Percentiles rank a stretch among this genome's conserved stretches.
These are phyloP conservation scores for Amphichorda felina DNA, from an alignment of 2,329 filamentous ascomycete species.

Conservation along the genomic window DNA sequence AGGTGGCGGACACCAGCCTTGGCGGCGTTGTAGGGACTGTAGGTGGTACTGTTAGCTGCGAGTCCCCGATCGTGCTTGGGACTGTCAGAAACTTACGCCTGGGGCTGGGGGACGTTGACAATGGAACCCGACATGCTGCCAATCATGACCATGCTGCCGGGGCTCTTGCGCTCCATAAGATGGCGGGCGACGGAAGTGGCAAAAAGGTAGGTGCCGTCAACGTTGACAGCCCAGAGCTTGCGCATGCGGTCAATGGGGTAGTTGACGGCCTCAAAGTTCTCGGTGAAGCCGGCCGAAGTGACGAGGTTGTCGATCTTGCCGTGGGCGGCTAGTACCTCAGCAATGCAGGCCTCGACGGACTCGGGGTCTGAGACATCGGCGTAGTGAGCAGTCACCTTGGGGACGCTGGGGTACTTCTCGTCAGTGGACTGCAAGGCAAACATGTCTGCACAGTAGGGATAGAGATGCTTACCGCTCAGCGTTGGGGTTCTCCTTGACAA, in stretches of 20 bases:
- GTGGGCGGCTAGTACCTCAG: constrained; percentile 46
- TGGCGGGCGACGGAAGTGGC: constrained; percentile 77
- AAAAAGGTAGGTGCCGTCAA: constrained; percentile 84
- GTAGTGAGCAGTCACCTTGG: constrained; percentile 81
- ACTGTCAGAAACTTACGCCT: constrained; percentile 38
- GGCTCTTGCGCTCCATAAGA: constrained; percentile 67
- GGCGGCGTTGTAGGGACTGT: constrained; percentile 70
- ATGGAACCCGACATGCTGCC: constrained; percentile 91
- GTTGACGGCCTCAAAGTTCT: constrained; percentile 85
- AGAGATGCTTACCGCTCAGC: constrained; percentile 43
- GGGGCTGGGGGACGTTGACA: constrained; percentile 91
- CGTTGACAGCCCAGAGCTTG: constrained; percentile 91
- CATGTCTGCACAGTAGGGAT: not conserved
- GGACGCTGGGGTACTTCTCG: constrained; percentile 40
- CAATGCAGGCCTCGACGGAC: constrained; percentile 64
- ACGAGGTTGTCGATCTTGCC: constrained; percentile 84
- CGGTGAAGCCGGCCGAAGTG: constrained; percentile 92
- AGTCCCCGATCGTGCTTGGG: not conserved
- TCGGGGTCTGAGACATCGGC: constrained; percentile 73
- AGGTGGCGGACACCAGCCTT: constrained; percentile 89
- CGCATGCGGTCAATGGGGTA: constrained; percentile 87
- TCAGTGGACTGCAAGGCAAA: not conserved
- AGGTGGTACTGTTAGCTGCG: not conserved
- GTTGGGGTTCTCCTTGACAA: constrained; percentile 69
- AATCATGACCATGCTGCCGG: constrained; percentile 86